phyloP scores from a whole-genome alignment of 352 stramenopile genomes.

The Pythium phragmitis region DNA sequence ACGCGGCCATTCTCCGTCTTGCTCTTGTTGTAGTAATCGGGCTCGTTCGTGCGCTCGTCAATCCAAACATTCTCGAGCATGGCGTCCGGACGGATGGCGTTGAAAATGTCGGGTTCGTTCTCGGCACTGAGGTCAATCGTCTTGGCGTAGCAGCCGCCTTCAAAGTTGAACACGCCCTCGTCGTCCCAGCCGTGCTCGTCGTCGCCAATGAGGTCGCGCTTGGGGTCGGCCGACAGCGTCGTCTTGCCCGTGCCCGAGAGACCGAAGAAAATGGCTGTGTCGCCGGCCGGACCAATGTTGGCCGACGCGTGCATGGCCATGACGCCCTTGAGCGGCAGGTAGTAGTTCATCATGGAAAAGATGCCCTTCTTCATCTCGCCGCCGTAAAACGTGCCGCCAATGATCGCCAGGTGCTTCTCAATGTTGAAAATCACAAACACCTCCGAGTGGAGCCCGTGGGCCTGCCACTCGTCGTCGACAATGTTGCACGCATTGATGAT shows the following conservation, averaged over 20 bases:
- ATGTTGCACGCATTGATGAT: slow-evolving; percentile 72
- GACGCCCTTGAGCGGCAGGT: slow-evolving; percentile 53
- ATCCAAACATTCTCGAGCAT: slow-evolving; percentile 65
- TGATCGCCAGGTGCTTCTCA: slow-evolving; percentile 58
- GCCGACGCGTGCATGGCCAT: slow-evolving; percentile 65
- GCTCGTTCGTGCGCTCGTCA: slow-evolving; percentile 38
- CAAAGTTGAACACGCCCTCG: slow-evolving; percentile 96
- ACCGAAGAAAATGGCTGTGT: slow-evolving; percentile 56
- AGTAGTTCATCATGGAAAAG: slow-evolving; percentile 76
- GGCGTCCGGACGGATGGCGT: slow-evolving; percentile 41
- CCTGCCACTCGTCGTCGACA: slow-evolving; percentile 55
- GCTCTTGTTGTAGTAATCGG: slow-evolving; percentile 57
- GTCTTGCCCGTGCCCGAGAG: slow-evolving; percentile 92
- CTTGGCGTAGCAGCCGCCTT: slow-evolving; percentile 97
- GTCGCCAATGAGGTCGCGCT: slow-evolving; percentile 92
- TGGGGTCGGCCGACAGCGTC: slow-evolving; percentile 85
- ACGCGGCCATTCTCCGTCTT: slow-evolving; percentile 62
- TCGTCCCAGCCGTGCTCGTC: slow-evolving; percentile 77
- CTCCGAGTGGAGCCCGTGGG: slow-evolving; percentile 52
- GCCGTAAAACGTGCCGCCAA: slow-evolving; percentile 64
- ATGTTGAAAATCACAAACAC: slow-evolving; percentile 74
- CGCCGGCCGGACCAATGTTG: slow-evolving; percentile 49
- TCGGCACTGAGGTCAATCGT: slow-evolving; percentile 92
- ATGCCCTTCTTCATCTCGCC: slow-evolving; percentile 77
- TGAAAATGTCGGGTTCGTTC: slow-evolving; percentile 96